Evolutionary conservation across 257 asterid genomes (phyloP), one percentile per base, ranked within the genome.

Genomic region (Nicotiana benthamiana): DNA sequence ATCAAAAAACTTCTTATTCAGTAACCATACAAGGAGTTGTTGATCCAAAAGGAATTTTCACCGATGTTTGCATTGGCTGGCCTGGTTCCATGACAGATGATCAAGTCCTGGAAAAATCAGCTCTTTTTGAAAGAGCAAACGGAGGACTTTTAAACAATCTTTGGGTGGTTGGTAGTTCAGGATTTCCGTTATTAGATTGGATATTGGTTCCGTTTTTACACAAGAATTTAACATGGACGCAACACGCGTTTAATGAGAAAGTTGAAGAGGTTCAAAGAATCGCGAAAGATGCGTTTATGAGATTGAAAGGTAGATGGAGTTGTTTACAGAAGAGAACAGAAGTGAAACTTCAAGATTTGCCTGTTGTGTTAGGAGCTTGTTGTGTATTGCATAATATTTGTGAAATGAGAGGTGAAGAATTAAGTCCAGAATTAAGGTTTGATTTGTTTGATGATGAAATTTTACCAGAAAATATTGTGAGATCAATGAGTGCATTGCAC

Each of bases 1-100:
- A 90, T 32, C 97, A 91, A 40, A 95, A 93, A 82, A 89, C 95
- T 0, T 90, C 93, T 0, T 93, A 95, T 68, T 89, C 99, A 1
- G 87, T 93, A 15, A 92, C 98, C 0, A 90, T 93, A 16, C 99
- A 95, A 80, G 98, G 99, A 1, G 96, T 95, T 3, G 97, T 95
- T 1, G 97, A 92, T 54, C 81, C 86, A 0, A 83, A 24, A 0
- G 97, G 98, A 1, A 80, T 85, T 8, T 95, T 95, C 62, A 90
- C 97, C 0, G 99, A 95, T 78, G 89, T 95, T 9, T 93, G 93
- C 57, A 88, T 95, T 2, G 99, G 99, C 0, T 93, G 95, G 94
- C 99, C 99, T 22, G 99, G 98, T 1, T 92, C 99, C 1, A 88
- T 95, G 97, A 22, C 94, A 20, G 93, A 93, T 70, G 97, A 93